Base-by-base conservation (phyloP, 2,329 filamentous ascomycete species). In the Metarhizium anisopliae region DNA sequence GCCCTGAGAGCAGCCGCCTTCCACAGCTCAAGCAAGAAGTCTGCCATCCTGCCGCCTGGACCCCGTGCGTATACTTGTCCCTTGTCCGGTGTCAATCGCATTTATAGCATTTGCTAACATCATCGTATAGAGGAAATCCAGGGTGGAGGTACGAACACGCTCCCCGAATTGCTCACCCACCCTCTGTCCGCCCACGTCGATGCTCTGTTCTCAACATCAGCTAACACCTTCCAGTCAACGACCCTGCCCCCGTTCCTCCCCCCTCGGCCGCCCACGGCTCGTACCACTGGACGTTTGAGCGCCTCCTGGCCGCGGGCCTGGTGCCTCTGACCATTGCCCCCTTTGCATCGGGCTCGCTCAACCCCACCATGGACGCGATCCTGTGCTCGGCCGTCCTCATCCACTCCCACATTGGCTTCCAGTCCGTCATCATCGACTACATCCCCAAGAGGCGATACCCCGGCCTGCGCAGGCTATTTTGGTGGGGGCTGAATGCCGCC, bases 271-370 rank as follows among this genome's bases (percentile, higher is more conserved):
- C 84, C 55, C 90, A 99, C 76, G 94, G 94, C 65, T 95, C 89
- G 73, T 99, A 97, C 79, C 94, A 99, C 82, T 99, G 94, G 94
- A 89, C 88, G 58, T 96, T 96, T 68, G 94, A 99, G 80, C 91
- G 90, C 68, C 71, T 90, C 56, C 77, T 97, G 64, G 86, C 90
- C 56, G 86, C 83, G 56, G 87, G 84, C 55, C 83, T 99, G 59
- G 77, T 99, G 59, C 95, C 94, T 52, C 79, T 99, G 62, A 90
- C 87, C 60, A 79, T 97, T 62, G 87, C 91, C 43, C 94, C 94
- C 60, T 99, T 99, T 74, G 92, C 92, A 59, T 86, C 89, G 58
- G 92, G 92, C 67, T 90, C 90, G 43, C 80, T 97, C 62, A 95
- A 96, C 82, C 94, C 94, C 53, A 79, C 87, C 61, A 82, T 87